Conservation (phyloP, 2,329 filamentous ascomycete species). For the Colletotrichum tropicale region DNA sequence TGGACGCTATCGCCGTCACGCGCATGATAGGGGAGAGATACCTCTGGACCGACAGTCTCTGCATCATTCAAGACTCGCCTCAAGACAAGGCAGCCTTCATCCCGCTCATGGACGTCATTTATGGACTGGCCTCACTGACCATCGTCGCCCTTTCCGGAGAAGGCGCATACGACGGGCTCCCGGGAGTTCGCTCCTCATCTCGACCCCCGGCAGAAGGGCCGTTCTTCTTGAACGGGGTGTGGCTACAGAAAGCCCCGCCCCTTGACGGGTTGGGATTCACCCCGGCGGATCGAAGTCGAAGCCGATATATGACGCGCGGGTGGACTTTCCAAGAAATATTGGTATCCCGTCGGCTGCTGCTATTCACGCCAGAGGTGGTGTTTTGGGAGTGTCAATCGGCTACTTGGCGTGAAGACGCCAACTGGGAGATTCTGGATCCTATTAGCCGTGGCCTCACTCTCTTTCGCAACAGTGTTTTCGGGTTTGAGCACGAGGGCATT, state of each 20-base stretch:
- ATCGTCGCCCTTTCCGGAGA: background rate
- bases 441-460: rapidly evolving
- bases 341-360: background rate
- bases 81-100: background rate
- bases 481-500: rapidly evolving
- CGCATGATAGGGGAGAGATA: background rate
- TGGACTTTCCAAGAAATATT: background rate
- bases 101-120: background rate
- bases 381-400: background rate
- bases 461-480: background rate
- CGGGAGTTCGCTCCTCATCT: background rate
- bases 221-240: background rate
- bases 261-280: background rate
- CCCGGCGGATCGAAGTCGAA: background rate
- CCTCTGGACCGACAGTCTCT: background rate
- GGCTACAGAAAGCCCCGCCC: background rate
- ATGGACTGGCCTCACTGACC: background rate
- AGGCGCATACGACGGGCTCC: background rate
- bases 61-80: background rate
- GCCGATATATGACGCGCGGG: background rate
- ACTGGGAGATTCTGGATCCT: background rate
- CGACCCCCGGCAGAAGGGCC: background rate
- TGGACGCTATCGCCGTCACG: background rate
- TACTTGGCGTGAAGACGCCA: background rate
- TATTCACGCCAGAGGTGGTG: background rate